phyloP scores from a whole-genome alignment of 129 eudicot species.

The Kitagawia praeruptora region DNA sequence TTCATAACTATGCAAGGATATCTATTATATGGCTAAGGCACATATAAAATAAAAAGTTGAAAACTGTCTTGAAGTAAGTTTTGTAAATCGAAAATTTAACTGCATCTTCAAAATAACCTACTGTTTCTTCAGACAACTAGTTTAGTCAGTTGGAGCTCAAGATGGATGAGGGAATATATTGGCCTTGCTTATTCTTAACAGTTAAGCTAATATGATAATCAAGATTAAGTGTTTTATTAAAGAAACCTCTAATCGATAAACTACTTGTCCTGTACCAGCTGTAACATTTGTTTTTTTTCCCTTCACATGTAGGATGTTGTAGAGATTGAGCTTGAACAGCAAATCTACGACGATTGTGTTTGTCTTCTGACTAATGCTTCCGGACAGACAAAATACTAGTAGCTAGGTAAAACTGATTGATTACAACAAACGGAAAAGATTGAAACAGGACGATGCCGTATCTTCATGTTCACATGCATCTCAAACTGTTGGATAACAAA shows the following conservation, averaged over 20 bases:
- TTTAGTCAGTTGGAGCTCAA: background rate
- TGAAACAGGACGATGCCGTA: background rate
- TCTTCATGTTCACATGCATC: background rate
- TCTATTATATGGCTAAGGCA: too few relatives aligned
- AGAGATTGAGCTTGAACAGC: background rate
- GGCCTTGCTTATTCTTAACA: background rate
- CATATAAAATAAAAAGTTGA: too few relatives aligned
- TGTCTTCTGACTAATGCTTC: background rate
- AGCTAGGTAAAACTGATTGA: background rate
- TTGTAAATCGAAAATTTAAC: background rate
- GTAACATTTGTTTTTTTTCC: background rate
- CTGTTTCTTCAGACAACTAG: background rate
- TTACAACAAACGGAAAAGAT: background rate
- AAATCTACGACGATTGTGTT: slow-evolving; percentile 9
- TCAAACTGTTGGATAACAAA: background rate
- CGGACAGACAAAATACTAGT: background rate
- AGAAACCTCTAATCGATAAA: background rate
- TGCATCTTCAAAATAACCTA: too few relatives aligned
- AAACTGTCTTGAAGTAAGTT: background rate
- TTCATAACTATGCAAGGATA: too few relatives aligned
- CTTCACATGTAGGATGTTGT: background rate
- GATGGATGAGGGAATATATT: background rate
- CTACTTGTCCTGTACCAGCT: background rate
- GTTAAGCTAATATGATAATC: background rate
- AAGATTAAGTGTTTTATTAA: background rate